Evolutionary conservation across 2,329 filamentous ascomycete species (phyloP), one percentile per base, ranked within the genome.

Genomic region (Penicillium verrucosum): DNA sequence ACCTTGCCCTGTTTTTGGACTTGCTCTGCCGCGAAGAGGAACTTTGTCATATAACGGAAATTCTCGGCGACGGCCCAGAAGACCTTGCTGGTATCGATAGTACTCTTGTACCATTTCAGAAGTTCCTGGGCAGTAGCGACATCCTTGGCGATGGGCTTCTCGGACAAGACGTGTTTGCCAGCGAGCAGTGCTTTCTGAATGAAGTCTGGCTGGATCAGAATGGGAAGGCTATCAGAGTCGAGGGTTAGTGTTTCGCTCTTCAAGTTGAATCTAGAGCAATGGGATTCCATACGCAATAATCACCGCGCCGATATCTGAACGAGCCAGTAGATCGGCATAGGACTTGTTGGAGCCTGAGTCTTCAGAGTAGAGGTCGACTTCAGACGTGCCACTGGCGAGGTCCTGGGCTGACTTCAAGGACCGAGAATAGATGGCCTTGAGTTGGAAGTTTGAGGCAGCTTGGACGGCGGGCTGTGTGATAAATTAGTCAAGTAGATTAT

Each of bases 341-440:
- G 64, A 68, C 52, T 77, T 78, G 5, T 74, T 78, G 6, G 74
- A 56, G 0, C 75, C 75, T 5, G 75, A 75, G 57, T 85, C 82
- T 14, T 83, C 81, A 37, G 82, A 82, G 70, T 84, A 85, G 48
- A 85, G 68, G 30, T 81, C 80, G 14, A 84, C 70, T 16, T 68
- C 66, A 0, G 69, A 60, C 2, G 64, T 60, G 11, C 56, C 61
- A 0, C 73, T 65, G 11, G 70, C 66, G 11, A 81, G 72, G 4
- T 64, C 66, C 56, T 80, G 66, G n/a, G 82, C 82, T 5, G 82
- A 85, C 38, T 78, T 75, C 9, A 81, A 69, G 7, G 81, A 81
- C 44, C 82, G 80, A n/a, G 82, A 85, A 70, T 83, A 86, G 58
- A 85, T 76, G 18, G 83, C 83, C 66, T 81, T 83, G 34, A 86